These are phyloP conservation scores for Cyclostephanos tholiformis DNA, from an alignment of 108 stramenopile genomes.

Conservation along the genomic window DNA sequence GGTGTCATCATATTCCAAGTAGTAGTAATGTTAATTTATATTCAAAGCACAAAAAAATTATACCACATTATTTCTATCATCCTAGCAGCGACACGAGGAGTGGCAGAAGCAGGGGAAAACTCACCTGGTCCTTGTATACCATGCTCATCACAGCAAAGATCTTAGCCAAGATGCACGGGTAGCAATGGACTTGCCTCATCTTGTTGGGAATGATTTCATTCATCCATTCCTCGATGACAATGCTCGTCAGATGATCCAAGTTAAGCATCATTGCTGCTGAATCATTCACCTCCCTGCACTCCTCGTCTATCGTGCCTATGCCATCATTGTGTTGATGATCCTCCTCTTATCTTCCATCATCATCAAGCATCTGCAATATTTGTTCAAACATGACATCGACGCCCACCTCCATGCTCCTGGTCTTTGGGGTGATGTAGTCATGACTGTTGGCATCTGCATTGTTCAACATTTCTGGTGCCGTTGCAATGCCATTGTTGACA, in stretches of 20 bases:
- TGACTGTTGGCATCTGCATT: too few relatives aligned
- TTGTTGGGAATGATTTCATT: conserved; percentile 37
- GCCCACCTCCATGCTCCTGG: conserved; percentile 1
- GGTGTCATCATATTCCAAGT: too few relatives aligned
- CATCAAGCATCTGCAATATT: conserved; percentile 1
- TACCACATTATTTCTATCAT: too few relatives aligned
- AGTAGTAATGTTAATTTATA: too few relatives aligned
- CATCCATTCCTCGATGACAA: conserved; percentile 24
- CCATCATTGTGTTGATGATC: neutral
- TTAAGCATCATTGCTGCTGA: neutral
- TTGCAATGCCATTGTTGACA: neutral
- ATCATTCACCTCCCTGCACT: neutral
- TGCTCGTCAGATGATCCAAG: conserved; percentile 18
- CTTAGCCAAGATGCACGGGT: conserved; percentile 42
- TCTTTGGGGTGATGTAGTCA: conserved; percentile 12
- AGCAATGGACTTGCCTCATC: conserved; percentile 16
- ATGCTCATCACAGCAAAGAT: conserved; percentile 48
- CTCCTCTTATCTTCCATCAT: neutral
- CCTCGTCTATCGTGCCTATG: too few relatives aligned
- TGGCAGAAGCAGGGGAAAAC: conserved; percentile 36
- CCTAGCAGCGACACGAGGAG: too few relatives aligned
- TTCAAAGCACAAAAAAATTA: too few relatives aligned
- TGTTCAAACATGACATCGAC: neutral
- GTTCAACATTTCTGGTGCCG: neutral
- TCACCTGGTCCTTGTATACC: conserved; percentile 11